Percentiles rank a stretch among this genome's conserved stretches.
These are phyloP conservation scores for Pseudophaeomoniella oleicola DNA, from an alignment of 2,329 filamentous ascomycete genomes.

Conservation along the genomic window DNA sequence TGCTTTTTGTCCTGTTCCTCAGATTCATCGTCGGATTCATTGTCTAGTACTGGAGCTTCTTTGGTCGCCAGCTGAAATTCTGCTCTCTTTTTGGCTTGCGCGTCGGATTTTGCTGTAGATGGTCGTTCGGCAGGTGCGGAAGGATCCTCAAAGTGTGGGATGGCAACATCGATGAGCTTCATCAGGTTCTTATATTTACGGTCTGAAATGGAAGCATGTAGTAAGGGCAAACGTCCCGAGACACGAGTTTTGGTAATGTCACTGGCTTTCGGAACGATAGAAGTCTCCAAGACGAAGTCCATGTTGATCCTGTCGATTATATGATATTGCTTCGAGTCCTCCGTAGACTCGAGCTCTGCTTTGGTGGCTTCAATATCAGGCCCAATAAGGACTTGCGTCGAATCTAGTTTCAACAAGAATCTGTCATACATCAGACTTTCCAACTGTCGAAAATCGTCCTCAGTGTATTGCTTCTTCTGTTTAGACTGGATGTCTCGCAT, in stretches of 20 bases:
- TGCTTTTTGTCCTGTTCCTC: constrained; percentile 17
- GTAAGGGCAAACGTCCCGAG: constrained; percentile 77
- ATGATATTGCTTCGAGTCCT: constrained; percentile 60
- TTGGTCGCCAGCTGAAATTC: constrained; percentile 62
- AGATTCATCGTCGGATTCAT: constrained; percentile 44
- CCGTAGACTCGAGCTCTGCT: constrained; percentile 55
- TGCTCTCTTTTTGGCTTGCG: constrained; percentile 39
- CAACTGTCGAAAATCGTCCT: constrained; percentile 74
- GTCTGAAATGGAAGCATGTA: constrained; percentile 86
- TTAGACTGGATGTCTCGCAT: constrained; percentile 83
- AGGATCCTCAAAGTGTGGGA: constrained; percentile 59
- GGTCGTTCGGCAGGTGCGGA: constrained; percentile 17
- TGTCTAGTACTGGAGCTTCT: constrained; percentile 66
- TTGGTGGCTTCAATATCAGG: constrained; percentile 86
- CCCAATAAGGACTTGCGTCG: constrained; percentile 89
- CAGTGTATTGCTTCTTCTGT: constrained; percentile 72
- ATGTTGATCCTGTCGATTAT: constrained; percentile 96
- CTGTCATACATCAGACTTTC: constrained; percentile 97
- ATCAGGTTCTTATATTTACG: constrained; percentile 95
- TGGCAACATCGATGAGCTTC: constrained; percentile 87
- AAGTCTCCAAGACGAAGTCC: constrained; percentile 89
- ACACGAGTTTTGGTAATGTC: constrained; percentile 86
- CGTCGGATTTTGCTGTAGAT: constrained; percentile 21
- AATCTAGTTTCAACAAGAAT: constrained; percentile 82
- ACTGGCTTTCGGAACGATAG: constrained; percentile 89